phyloP scores from a whole-genome alignment of 176 grass and related monocot genomes.

The Poa pratensis region DNA sequence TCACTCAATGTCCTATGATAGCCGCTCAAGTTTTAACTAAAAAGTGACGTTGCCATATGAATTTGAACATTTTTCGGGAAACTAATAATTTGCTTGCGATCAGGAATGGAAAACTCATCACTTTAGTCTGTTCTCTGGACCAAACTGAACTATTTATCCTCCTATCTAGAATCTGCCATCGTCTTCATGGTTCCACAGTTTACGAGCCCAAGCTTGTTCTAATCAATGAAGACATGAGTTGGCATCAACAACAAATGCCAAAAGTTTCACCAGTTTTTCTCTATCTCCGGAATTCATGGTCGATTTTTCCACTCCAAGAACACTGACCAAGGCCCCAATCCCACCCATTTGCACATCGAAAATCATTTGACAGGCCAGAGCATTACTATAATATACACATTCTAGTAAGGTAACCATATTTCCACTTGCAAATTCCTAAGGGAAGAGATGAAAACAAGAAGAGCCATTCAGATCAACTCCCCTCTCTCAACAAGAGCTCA shows the following conservation, averaged over 20 bases:
- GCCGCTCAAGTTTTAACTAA: neutral
- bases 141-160: neutral
- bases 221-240: neutral
- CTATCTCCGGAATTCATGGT: neutral
- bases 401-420: neutral
- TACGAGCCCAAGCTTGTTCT: neutral
- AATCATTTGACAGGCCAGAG: neutral
- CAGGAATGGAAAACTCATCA: neutral
- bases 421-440: neutral
- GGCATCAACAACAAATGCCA: neutral
- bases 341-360: neutral
- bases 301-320: neutral
- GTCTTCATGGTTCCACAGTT: neutral
- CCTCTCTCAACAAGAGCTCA: neutral
- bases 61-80: neutral
- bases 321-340: neutral
- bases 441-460: neutral
- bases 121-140: neutral
- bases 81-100: neutral
- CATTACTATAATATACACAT: neutral
- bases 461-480: conserved; percentile 27
- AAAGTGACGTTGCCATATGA: neutral
- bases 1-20: neutral
- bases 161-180: neutral
- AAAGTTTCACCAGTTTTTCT: neutral